Percentiles rank a stretch among this genome's conserved stretches.
phyloP scores from a whole-genome alignment of 768 basidiomycete species.

The Agrocybe pediades region DNA sequence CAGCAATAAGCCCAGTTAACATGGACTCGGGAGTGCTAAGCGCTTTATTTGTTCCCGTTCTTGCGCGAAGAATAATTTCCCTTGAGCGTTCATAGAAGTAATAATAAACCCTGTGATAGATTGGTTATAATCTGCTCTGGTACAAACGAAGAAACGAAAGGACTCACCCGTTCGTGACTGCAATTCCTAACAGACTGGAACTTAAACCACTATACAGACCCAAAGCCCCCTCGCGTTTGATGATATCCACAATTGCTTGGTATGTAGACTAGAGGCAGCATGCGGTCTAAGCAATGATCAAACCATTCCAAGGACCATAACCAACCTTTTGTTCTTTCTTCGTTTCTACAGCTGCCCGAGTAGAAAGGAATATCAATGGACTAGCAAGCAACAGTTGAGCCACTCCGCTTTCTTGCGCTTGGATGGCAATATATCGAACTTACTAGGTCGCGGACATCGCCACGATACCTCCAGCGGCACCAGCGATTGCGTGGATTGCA shows the following conservation, averaged over 20 bases:
- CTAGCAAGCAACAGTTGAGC: constrained; percentile 38
- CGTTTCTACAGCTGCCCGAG: constrained; percentile 89
- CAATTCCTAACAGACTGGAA: constrained; percentile 87
- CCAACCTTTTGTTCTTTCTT: constrained; percentile 76
- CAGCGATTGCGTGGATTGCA: constrained; percentile 83
- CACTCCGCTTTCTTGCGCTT: constrained; percentile 5
- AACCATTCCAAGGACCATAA: constrained; percentile 4
- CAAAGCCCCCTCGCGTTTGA: constrained; percentile 80
- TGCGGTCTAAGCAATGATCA: background rate
- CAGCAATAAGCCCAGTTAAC: constrained; percentile 84
- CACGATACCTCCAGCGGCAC: constrained; percentile 85
- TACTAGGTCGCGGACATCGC: constrained; percentile 93
- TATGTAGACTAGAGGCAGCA: constrained; percentile 51
- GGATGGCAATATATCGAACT: constrained; percentile 24
- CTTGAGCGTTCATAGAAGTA: constrained; percentile 84
- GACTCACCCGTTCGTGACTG: constrained; percentile 85
- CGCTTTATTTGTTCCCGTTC: constrained; percentile 57
- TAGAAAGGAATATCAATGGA: constrained; percentile 90
- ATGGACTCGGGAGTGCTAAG: constrained; percentile 89
- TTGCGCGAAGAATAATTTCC: constrained; percentile 54
- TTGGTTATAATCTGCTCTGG: background rate
- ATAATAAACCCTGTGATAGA: constrained; percentile 75
- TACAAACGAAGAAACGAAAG: background rate
- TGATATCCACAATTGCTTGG: constrained; percentile 69
- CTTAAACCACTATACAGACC: constrained; percentile 88